Conservation (phyloP, 2,329 filamentous ascomycete species). For the Ophiostoma pallidulum region DNA sequence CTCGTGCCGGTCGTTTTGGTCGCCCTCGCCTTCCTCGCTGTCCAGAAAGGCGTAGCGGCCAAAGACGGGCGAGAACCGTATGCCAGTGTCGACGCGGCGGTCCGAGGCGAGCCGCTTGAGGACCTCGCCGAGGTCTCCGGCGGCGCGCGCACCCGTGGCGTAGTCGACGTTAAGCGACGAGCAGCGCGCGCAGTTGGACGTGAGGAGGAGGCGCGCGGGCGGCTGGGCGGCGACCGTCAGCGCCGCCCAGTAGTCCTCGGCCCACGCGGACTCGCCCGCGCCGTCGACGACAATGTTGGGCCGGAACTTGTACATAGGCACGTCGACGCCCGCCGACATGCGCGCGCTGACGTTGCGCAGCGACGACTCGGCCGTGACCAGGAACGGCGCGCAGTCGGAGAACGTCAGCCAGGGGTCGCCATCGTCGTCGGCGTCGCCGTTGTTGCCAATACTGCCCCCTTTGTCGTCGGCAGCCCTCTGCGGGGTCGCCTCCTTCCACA, state of each 20-base stretch:
- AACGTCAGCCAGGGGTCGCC: constrained; percentile 16
- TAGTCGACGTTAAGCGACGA: constrained; percentile 64
- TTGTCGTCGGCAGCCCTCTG: too few species aligned
- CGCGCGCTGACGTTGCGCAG: constrained; percentile 55
- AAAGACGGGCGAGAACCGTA: constrained; percentile 61
- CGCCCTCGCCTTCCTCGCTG: constrained; percentile 16
- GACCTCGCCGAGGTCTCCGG: constrained; percentile 48
- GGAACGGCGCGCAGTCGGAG: constrained; percentile 60
- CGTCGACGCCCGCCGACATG: constrained; percentile 35
- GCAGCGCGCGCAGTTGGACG: constrained; percentile 62
- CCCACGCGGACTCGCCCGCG: constrained; percentile 48
- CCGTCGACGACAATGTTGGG: constrained; percentile 63
- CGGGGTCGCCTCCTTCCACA: too few species aligned
- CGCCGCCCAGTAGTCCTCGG: constrained; percentile 66
- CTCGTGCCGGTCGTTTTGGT: constrained; percentile 16
- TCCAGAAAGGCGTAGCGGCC: constrained; percentile 60
- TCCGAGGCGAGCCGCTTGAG: constrained; percentile 63
- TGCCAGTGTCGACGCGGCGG: constrained; percentile 59
- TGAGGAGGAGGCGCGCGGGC: constrained; percentile 41
- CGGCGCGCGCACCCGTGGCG: constrained; percentile 47
- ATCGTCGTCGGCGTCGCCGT: too few species aligned
- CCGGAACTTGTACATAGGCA: constrained; percentile 61
- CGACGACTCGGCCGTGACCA: constrained; percentile 62
- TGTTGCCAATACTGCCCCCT: too few species aligned
- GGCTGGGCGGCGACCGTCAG: constrained; percentile 25